phyloP scores from a whole-genome alignment of 1,284 basidiomycete genomes.

The Apiotrichum siamense region DNA sequence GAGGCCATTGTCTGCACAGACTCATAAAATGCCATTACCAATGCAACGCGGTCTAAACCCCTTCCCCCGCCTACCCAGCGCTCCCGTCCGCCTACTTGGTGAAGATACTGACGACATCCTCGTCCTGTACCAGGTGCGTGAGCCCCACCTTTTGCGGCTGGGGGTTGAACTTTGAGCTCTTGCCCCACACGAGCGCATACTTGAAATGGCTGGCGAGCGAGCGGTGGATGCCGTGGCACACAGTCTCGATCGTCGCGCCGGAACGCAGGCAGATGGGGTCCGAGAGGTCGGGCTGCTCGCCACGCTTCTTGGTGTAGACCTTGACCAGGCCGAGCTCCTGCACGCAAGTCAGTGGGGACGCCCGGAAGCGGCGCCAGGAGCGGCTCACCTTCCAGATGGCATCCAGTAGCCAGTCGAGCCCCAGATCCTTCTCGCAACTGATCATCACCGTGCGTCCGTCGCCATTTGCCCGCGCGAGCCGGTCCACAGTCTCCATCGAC shows the following conservation, averaged over 20 bases:
- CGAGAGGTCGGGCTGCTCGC: slow-evolving; percentile 79
- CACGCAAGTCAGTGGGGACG: too few relatives aligned
- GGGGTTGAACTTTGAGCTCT: slow-evolving; percentile 82
- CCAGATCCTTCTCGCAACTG: slow-evolving; percentile 86
- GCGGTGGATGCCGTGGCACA: slow-evolving; percentile 86
- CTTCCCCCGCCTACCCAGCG: too few relatives aligned
- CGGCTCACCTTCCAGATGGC: slow-evolving; percentile 69
- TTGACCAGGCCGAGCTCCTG: slow-evolving; percentile 72
- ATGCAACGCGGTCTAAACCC: too few relatives aligned
- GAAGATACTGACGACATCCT: slow-evolving; percentile 65
- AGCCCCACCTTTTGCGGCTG: slow-evolving; percentile 90
- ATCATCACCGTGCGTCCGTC: slow-evolving; percentile 74
- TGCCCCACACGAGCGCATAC: slow-evolving; percentile 86
- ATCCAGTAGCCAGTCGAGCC: slow-evolving; percentile 79
- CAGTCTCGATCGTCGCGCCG: slow-evolving; percentile 90
- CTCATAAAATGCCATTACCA: too few relatives aligned
- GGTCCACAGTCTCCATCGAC: slow-evolving; percentile 82
- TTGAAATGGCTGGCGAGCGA: slow-evolving; percentile 82
- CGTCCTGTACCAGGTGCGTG: slow-evolving; percentile 79
- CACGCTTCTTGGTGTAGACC: slow-evolving; percentile 94
- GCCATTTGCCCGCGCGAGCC: slow-evolving; percentile 69
- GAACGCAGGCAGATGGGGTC: slow-evolving; percentile 91
- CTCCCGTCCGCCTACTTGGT: slow-evolving; percentile 34
- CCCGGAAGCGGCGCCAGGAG: too few relatives aligned
- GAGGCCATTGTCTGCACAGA: too few relatives aligned